phyloP scores from a whole-genome alignment of 768 basidiomycete species.

The Leccinum pellstonianum region DNA sequence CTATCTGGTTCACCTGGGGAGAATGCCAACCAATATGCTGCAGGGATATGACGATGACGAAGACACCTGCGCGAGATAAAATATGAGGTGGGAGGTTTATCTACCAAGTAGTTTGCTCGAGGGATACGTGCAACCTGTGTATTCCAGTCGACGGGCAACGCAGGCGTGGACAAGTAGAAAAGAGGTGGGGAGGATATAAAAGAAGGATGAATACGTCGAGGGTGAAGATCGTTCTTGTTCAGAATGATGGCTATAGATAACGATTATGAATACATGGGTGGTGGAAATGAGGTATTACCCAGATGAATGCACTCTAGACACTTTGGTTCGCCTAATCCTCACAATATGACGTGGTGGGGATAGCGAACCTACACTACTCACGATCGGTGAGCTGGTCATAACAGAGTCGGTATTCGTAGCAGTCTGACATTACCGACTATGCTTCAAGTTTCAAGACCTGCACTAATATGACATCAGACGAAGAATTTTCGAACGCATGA shows the following conservation, averaged over 20 bases:
- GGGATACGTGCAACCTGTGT: conserved; percentile 17
- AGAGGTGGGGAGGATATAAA: neutral
- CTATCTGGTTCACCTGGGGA: conserved; percentile 1
- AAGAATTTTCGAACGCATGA: too few relatives aligned
- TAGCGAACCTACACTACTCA: neutral
- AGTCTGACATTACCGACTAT: neutral
- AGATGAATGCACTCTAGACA: too few relatives aligned
- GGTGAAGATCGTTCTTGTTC: neutral
- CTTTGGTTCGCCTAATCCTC: too few relatives aligned
- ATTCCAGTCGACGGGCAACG: conserved; percentile 6
- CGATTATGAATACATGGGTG: neutral
- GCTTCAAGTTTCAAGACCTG: neutral
- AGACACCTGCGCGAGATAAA: conserved; percentile 7
- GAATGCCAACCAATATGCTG: conserved; percentile 18
- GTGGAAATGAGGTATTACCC: too few relatives aligned
- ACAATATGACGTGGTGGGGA: neutral
- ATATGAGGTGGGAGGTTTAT: conserved; percentile 12
- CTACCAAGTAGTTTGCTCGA: conserved; percentile 13
- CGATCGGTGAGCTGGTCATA: neutral
- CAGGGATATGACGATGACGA: conserved; percentile 12
- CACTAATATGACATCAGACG: neutral
- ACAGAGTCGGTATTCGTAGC: neutral
- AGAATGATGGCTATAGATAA: neutral
- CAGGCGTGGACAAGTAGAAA: neutral
- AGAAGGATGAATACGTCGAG: neutral